These are phyloP conservation scores for Clonostachys solani DNA, from an alignment of 2,329 filamentous ascomycete species.

Conservation along the genomic window DNA sequence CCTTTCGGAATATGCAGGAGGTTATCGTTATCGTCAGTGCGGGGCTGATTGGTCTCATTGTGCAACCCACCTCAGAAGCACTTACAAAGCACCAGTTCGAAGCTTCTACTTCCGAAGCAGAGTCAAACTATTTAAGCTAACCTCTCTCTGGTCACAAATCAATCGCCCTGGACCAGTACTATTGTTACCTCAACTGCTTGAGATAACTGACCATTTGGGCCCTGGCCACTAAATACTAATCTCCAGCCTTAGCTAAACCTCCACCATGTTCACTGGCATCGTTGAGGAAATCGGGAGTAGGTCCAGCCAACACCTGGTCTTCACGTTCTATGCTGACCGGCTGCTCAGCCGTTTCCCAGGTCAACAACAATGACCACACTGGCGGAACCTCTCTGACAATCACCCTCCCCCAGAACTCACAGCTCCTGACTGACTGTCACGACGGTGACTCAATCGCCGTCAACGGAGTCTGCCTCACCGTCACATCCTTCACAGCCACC, in stretches of 20 bases:
- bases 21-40: too few relatives aligned
- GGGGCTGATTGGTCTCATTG: too few relatives aligned
- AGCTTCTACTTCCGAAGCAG: not conserved
- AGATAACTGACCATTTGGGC: too few relatives aligned
- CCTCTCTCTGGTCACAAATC: too few relatives aligned
- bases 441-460: conserved; percentile 92
- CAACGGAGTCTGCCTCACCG: conserved; percentile 94
- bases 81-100: not conserved
- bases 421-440: conserved; percentile 78
- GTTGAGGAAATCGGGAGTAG: conserved; percentile 90
- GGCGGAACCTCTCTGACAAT: conserved; percentile 91
- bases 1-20: not conserved
- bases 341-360: conserved; percentile 71
- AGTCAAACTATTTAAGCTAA: not conserved
- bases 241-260: not conserved
- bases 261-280: conserved; percentile 88
- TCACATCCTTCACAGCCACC: conserved; percentile 51
- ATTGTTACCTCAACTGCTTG: too few relatives aligned
- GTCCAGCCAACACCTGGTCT: conserved; percentile 20
- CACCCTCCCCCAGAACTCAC: conserved; percentile 57
- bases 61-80: too few relatives aligned
- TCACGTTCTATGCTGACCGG: not conserved
- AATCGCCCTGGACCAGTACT: too few relatives aligned
- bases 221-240: too few relatives aligned
- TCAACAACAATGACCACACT: conserved; percentile 76